Base-by-base conservation (phyloP, 73 alveolate genomes). In the Strombidium stylifer region DNA sequence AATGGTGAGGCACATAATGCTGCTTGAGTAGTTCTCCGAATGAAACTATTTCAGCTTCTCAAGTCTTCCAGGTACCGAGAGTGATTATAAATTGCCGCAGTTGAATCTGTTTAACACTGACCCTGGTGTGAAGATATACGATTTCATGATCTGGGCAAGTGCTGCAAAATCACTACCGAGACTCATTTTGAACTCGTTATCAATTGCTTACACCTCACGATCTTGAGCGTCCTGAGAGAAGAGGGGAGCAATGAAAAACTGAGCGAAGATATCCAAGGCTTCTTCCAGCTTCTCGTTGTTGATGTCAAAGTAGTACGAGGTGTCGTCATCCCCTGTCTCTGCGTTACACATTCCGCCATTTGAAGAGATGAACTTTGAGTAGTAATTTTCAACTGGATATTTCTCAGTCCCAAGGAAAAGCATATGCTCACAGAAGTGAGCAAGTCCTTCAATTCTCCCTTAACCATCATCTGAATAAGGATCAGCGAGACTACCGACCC, bases 401-500 rank as follows among this genome's bases (percentile, higher is more conserved):
- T 95, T 95, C 79, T 93, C 65, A 27, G 98, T 81, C 4, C 99
- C 99, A 61, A 95, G 78, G 75, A 91, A 91, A 25, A 95, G 86
- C 97, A 94, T 91, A 69, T 94, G 99, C 58, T 94, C 99, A 36
- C 93, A 91, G 68, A 94, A 94, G 69, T 94, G 99, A 15, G 98
- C 98, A 25, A 94, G 76, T 14, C 99, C 99, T 40, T 68, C 75
- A 19, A 25, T 56, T 1, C 52, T 40, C n/a, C n/a, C n/a, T n/a
- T n/a, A n/a, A n/a, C n/a, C n/a, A n/a, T n/a, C n/a, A n/a, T n/a
- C 68, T 1, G 51, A 41, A 10, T 44, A 37, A 2, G 81, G 82
- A 45, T 76, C 88, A 15, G 11, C 6, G 14, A 76, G 58, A 41
- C 61, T n/a, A 0, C 96, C 96, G 14, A 82, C 83, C 37, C 69